Percentiles rank a stretch among this genome's conserved stretches.
phyloP scores from a whole-genome alignment of 1,139 yeast genomes.

The Candida sp. region DNA sequence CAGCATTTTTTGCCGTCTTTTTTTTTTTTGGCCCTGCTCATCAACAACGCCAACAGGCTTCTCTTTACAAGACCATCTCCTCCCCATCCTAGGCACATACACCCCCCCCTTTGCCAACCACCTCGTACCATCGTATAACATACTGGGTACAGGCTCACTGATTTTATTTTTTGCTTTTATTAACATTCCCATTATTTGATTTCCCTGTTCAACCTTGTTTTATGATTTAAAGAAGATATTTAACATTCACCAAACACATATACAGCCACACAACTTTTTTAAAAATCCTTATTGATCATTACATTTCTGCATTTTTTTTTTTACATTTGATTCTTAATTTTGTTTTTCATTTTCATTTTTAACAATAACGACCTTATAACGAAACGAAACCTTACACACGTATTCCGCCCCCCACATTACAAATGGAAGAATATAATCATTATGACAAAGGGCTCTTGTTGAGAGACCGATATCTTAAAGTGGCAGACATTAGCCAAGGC shows the following conservation, averaged over 20 bases:
- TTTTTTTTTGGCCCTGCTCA: slow-evolving; percentile 4
- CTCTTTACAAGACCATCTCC: background rate
- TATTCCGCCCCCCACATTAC: background rate
- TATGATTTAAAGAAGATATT: background rate
- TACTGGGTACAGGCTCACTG: background rate
- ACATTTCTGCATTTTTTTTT: slow-evolving; percentile 1
- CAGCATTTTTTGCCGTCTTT: background rate
- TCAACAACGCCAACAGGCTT: background rate
- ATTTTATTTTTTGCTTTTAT: background rate
- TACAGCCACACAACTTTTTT: slow-evolving; percentile 1
- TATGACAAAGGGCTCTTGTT: slow-evolving; percentile 70
- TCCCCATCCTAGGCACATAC: background rate
- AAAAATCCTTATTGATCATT: too few species aligned
- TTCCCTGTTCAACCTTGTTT: background rate
- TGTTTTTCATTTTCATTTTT: background rate
- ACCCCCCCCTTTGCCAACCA: too few species aligned
- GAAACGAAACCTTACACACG: background rate
- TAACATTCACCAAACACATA: background rate
- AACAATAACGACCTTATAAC: slow-evolving; percentile 2
- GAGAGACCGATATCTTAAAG: slow-evolving; percentile 65
- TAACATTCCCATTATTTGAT: background rate
- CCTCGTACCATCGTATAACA: too few species aligned
- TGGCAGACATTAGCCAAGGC: slow-evolving; percentile 87
- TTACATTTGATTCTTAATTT: background rate
- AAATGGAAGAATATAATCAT: slow-evolving; percentile 49